A percentile compares a stretch with the other conserved stretches of the same genome.
Conservation (phyloP, 2,329 filamentous ascomycete species). For the Blastomyces emzantsi region DNA sequence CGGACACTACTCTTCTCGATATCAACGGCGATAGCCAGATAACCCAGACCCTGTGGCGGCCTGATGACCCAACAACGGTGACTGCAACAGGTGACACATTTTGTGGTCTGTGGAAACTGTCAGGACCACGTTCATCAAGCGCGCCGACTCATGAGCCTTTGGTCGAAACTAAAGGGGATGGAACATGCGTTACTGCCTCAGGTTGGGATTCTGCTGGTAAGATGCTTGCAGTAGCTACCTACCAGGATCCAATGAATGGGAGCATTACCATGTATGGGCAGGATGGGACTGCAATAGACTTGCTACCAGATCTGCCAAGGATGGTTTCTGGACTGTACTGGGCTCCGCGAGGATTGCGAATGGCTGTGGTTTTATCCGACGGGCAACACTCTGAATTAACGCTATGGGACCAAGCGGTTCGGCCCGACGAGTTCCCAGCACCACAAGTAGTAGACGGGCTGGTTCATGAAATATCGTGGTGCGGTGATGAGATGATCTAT, state of each 20-base stretch:
- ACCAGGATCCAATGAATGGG: slow-evolving; percentile 32
- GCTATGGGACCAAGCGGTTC: slow-evolving; percentile 36
- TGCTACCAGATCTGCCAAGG: slow-evolving; percentile 38
- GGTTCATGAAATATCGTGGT: slow-evolving; percentile 38
- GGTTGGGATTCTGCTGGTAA: slow-evolving; percentile 39
- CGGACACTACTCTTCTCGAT: slow-evolving; percentile 37
- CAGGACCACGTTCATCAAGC: slow-evolving; percentile 19
- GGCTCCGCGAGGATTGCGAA: slow-evolving; percentile 31
- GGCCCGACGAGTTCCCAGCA: slow-evolving; percentile 30
- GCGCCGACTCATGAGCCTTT: slow-evolving; percentile 29
- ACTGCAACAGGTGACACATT: slow-evolving; percentile 37
- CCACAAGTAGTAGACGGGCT: slow-evolving; percentile 30
- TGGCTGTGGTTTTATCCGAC: slow-evolving; percentile 38
- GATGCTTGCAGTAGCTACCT: slow-evolving; percentile 40
- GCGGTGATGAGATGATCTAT: slow-evolving; percentile 29
- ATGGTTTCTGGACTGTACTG: slow-evolving; percentile 38
- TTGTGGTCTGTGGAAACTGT: slow-evolving; percentile 39
- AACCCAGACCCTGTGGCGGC: slow-evolving; percentile 37
- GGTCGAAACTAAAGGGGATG: slow-evolving; percentile 27
- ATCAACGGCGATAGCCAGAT: slow-evolving; percentile 32
- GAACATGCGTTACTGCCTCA: slow-evolving; percentile 35
- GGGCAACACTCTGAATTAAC: slow-evolving; percentile 34
- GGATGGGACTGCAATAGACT: slow-evolving; percentile 35
- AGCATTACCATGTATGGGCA: slow-evolving; percentile 39
- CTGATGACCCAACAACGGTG: slow-evolving; percentile 35